These are phyloP conservation scores for Dorcoceras hygrometricum DNA, from an alignment of 257 asterid genomes.

Conservation along the genomic window DNA sequence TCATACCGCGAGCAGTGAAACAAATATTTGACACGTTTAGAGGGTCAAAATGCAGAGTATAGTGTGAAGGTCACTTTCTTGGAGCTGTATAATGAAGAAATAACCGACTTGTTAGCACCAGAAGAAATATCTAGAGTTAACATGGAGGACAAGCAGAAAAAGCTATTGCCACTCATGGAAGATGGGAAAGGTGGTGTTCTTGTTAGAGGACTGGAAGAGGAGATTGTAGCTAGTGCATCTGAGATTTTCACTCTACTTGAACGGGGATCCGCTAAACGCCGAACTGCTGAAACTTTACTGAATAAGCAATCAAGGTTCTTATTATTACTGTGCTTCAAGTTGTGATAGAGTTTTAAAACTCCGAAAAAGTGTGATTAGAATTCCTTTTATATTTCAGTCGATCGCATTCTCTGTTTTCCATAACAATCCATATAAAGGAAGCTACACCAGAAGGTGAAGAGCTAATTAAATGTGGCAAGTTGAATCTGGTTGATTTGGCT, in stretches of 20 bases:
- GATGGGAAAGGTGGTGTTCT: conserved; percentile 95
- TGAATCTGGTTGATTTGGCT: conserved; percentile 85
- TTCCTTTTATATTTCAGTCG: conserved; percentile 55
- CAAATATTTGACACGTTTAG: conserved; percentile 82
- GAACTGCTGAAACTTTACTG: conserved; percentile 82
- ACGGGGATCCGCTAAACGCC: conserved; percentile 81
- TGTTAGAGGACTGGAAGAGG: conserved; percentile 87
- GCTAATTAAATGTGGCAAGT: conserved; percentile 82
- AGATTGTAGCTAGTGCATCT: conserved; percentile 68
- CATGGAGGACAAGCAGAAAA: conserved; percentile 75
- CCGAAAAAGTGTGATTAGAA: not conserved
- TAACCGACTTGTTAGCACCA: conserved; percentile 77
- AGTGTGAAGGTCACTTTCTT: conserved; percentile 84
- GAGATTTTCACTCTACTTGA: conserved; percentile 77
- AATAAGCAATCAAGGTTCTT: conserved; percentile 84
- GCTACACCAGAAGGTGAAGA: conserved; percentile 94
- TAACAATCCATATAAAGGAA: conserved; percentile 89
- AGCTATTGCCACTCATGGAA: conserved; percentile 80
- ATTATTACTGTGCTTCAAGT: conserved; percentile 13
- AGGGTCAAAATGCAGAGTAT: conserved; percentile 79
- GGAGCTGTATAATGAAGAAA: conserved; percentile 88
- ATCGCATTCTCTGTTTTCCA: conserved; percentile 89
- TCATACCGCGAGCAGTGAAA: conserved; percentile 74
- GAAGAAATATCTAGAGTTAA: conserved; percentile 65
- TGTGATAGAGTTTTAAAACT: not conserved